These are phyloP conservation scores for Mycosphaerella sp. DNA, from an alignment of 2,329 filamentous ascomycete species.

Conservation along the genomic window DNA sequence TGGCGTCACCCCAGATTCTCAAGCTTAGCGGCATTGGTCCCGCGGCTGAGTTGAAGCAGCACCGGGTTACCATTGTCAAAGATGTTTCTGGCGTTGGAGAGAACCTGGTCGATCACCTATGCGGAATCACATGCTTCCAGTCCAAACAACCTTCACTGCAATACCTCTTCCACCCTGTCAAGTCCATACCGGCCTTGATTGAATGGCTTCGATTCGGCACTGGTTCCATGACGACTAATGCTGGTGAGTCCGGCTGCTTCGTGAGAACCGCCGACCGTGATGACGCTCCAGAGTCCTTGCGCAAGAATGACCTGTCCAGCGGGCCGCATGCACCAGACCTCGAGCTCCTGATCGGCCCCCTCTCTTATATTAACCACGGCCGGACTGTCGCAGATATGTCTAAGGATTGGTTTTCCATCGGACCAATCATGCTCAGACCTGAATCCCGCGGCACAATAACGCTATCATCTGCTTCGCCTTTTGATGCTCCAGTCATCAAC, in stretches of 20 bases:
- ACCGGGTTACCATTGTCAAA: conserved; percentile 52
- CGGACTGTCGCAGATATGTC: background rate
- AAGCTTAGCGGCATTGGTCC: conserved; percentile 55
- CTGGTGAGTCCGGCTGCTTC: conserved; percentile 14
- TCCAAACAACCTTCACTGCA: conserved; percentile 25
- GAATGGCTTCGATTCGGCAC: conserved; percentile 18
- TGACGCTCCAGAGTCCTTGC: conserved; percentile 14
- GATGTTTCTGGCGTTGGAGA: conserved; percentile 56
- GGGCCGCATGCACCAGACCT: conserved; percentile 13
- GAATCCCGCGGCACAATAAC: conserved; percentile 36
- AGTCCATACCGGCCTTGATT: conserved; percentile 15
- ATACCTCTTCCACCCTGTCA: conserved; percentile 12
- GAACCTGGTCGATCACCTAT: conserved; percentile 54
- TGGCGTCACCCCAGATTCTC: conserved; percentile 45
- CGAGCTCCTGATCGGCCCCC: conserved; percentile 15
- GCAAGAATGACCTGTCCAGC: conserved; percentile 9
- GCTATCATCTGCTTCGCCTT: background rate
- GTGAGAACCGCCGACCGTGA: conserved; percentile 9
- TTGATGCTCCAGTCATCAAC: conserved; percentile 32
- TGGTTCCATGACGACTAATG: conserved; percentile 18
- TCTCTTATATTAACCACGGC: conserved; percentile 18
- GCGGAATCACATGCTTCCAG: conserved; percentile 34
- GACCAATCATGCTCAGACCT: conserved; percentile 21
- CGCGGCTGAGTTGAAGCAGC: conserved; percentile 47
- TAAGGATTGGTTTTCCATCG: conserved; percentile 11